Evolutionary conservation across 768 basidiomycete genomes (phyloP), one percentile per base, ranked within the genome.

Genomic region (Boletellus ananiceps): DNA sequence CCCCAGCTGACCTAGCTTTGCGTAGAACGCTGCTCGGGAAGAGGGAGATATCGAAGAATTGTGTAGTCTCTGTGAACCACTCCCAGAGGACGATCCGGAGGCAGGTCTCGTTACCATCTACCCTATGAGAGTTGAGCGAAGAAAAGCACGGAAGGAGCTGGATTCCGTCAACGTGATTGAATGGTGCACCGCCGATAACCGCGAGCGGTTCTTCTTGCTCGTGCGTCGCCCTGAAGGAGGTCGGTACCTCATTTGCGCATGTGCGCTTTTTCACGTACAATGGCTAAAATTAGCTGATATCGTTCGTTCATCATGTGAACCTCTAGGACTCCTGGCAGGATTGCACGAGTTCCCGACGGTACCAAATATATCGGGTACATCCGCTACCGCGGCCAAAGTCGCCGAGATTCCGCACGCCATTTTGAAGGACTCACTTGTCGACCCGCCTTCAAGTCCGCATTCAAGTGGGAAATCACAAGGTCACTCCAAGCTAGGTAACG

Each of bases 101-200:
- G 4, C 54, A 0, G 50, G 50, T 29, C 52, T 62, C 9, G 89
- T 93, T 21, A 87, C 81, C 21, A 71, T 80, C n/a, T 96, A 84
- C 66, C 94, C 94, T 0, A 91, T 95, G 88, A 88, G 84, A 60
- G 79, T 74, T 16, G 81, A 83, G 44, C 85, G 85, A 52, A 94
- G 93, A 70, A 88, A 84, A 59, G 80, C 83, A 11, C 75, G 92
- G 44, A 84, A 88, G 63, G 94, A 98, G 61, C 71, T 87, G 38
- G 91, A 93, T 62, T 73, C 86, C 13, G 90, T 95, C 12, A 87
- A 82, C 57, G 83, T 92, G n/a, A 69, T 95, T 27, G 90, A 93
- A 69, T 94, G 91, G 88, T 70, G 73, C 31, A 59, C 65, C 13
- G 46, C 48, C 13, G 54, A 68, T 39, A 57, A 68, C 27, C 47